Evolutionary conservation across 345 rosid genomes (phyloP), one percentile per base, ranked within the genome.

Genomic region (Pugionium dolabratum): DNA sequence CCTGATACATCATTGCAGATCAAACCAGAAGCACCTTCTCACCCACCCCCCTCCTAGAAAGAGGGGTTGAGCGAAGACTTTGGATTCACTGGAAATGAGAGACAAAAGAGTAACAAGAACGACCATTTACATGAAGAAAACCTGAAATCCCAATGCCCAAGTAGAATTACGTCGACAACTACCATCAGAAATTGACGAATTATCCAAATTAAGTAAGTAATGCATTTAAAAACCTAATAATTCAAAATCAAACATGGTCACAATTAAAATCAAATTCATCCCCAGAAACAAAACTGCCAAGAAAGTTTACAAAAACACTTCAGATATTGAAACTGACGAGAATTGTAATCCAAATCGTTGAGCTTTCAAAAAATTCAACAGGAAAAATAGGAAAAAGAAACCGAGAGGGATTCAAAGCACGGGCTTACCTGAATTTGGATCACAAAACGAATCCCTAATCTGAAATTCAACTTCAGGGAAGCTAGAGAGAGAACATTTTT

Each of bases 1-100:
- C 70, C 50, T 84, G 84, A 77, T 87, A 86, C 96, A 92, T 92
- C 64, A 66, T 37, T 35, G 35, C 32, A 70, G 41, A 78, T 67
- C 64, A 66, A 66, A 71, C 45, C 60, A 52, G 59, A 74, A 27
- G 58, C 59, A 46, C 69, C 54, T 64, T 56, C 8, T 26, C 43
- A 25, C 18, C 18, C 18, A 18, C 44, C 33, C 41, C 42, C 33
- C 27, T 5, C 44, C 11, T 4, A 4, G 3, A 36, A 36, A 45
- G 6, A 29, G 36, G 37, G 36, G 26, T 26, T 37, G 56, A 25
- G 37, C 27, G 25, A 51, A 33, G 34, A 42, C 32, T 55, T 10
- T 5, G 4, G 25, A 26, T 25, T 29, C 34, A 41, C 53, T 31
- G 4, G 0, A 4, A 26, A 56, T 3, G n/a, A 48, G 54, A 48